Evolutionary conservation across 768 basidiomycete genomes (phyloP).

Genomic region (Tylopilus plumbeoviolaceoides): DNA sequence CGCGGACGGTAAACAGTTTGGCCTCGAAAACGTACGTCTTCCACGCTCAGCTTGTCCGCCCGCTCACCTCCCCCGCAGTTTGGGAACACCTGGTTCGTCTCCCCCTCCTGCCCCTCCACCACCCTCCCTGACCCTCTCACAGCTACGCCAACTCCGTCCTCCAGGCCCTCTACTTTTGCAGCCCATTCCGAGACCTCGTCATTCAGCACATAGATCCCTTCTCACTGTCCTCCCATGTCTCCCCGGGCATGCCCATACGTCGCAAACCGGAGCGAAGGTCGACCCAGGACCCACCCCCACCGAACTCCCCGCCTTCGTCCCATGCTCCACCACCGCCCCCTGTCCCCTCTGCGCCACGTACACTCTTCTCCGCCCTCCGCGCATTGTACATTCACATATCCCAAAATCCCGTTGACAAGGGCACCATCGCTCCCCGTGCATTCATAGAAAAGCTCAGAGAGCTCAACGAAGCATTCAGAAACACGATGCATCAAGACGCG

Average conservation of each 20-base stretch:
- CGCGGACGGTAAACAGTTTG: constrained; percentile 85
- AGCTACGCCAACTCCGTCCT: constrained; percentile 99
- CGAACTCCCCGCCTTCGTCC: constrained; percentile 13
- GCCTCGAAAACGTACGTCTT: constrained; percentile 88
- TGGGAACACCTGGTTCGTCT: constrained; percentile 87
- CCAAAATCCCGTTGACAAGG: constrained; percentile 69
- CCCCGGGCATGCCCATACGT: constrained; percentile 35
- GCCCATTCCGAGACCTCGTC: constrained; percentile 88
- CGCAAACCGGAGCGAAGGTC: constrained; percentile 58
- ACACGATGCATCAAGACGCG: constrained; percentile 95
- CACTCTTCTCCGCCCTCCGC: constrained; percentile 88
- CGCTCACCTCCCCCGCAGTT: constrained; percentile 50
- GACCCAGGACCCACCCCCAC: constrained; percentile 26
- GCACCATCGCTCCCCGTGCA: constrained; percentile 83
- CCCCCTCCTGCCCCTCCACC: background rate
- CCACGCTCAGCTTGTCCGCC: constrained; percentile 2
- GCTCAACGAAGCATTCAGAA: constrained; percentile 86
- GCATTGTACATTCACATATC: constrained; percentile 88
- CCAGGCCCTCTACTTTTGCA: constrained; percentile 93
- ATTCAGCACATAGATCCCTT: constrained; percentile 61
- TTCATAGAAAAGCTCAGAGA: constrained; percentile 94
- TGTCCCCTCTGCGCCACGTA: constrained; percentile 59
- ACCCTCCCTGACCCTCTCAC: constrained; percentile 14
- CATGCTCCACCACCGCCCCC: constrained; percentile 36
- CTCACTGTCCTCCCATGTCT: constrained; percentile 25